Evolutionary conservation across 2,329 filamentous ascomycete species (phyloP).

Genomic region (Drechslera avenae): DNA sequence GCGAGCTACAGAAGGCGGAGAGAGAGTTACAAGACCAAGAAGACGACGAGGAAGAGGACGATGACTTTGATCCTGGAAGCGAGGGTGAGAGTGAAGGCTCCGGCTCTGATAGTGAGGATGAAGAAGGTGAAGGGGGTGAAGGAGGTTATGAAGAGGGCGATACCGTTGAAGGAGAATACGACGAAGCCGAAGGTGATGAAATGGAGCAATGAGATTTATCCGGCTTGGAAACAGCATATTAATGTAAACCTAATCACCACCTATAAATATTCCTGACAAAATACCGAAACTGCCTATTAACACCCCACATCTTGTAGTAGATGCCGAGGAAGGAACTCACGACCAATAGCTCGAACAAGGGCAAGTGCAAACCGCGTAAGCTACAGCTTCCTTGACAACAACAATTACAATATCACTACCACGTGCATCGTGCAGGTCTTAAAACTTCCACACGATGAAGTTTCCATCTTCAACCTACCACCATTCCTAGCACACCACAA

Average conservation of each 20-base stretch:
- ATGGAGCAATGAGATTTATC: slow-evolving; percentile 29
- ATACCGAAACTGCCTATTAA: not conserved
- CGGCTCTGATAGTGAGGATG: slow-evolving; percentile 44
- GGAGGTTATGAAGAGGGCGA: slow-evolving; percentile 39
- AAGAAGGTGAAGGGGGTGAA: slow-evolving; percentile 30
- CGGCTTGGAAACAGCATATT: not conserved
- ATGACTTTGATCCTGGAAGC: slow-evolving; percentile 51
- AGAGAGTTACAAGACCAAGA: slow-evolving; percentile 45
- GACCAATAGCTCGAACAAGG: too few relatives aligned
- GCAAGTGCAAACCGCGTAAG: too few relatives aligned
- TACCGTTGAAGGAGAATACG: slow-evolving; percentile 21
- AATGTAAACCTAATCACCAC: too few relatives aligned
- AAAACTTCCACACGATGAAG: too few relatives aligned
- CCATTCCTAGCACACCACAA: too few relatives aligned
- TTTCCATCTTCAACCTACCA: too few relatives aligned
- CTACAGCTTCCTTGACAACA: too few relatives aligned
- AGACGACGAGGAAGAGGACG: slow-evolving; percentile 50
- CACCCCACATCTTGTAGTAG: too few relatives aligned
- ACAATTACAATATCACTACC: too few relatives aligned
- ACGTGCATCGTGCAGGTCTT: too few relatives aligned
- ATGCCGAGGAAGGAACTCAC: too few relatives aligned
- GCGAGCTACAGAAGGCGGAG: slow-evolving; percentile 49
- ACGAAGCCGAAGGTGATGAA: slow-evolving; percentile 31
- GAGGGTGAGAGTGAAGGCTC: slow-evolving; percentile 50
- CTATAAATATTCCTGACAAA: not conserved